Conservation (phyloP, 2,329 filamentous ascomycete genomes). For the Chrysosphaeria jannelii region DNA sequence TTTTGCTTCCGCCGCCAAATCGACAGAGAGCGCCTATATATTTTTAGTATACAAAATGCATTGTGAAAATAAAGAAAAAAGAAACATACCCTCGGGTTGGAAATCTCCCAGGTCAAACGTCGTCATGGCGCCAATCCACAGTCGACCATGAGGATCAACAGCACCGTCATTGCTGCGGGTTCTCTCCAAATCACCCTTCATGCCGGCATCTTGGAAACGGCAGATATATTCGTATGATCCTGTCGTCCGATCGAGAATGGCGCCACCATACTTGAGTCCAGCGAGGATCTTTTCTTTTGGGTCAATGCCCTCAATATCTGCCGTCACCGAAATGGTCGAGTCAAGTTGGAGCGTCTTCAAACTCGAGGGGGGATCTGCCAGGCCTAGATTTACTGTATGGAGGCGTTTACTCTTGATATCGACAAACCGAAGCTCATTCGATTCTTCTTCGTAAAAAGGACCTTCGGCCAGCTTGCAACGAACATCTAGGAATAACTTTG, state of each 20-base stretch:
- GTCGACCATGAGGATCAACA: slow-evolving; percentile 49
- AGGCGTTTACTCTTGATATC: slow-evolving; percentile 57
- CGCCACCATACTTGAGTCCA: slow-evolving; percentile 55
- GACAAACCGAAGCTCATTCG: slow-evolving; percentile 40
- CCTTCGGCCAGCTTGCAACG: slow-evolving; percentile 42
- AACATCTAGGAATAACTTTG: slow-evolving; percentile 25
- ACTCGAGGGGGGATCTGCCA: slow-evolving; percentile 29
- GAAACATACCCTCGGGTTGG: slow-evolving; percentile 18
- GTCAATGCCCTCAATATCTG: slow-evolving; percentile 41
- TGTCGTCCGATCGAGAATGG: slow-evolving; percentile 36
- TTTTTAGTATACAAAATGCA: too few species aligned
- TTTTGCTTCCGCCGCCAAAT: too few species aligned
- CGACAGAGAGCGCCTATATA: too few species aligned
- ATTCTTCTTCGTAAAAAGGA: slow-evolving; percentile 38
- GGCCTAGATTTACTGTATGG: slow-evolving; percentile 39
- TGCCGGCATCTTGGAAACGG: slow-evolving; percentile 13
- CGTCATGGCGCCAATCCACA: slow-evolving; percentile 71
- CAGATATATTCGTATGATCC: slow-evolving; percentile 22
- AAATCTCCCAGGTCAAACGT: slow-evolving; percentile 30
- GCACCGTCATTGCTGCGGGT: slow-evolving; percentile 56
- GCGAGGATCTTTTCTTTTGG: slow-evolving; percentile 36
- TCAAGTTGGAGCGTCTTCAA: slow-evolving; percentile 27
- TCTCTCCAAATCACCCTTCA: slow-evolving; percentile 13
- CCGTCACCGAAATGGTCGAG: slow-evolving; percentile 33
- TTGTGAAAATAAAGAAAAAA: too few species aligned